Percentiles rank a stretch among this genome's conserved stretches.
Evolutionary conservation across 345 rosid species (phyloP).

Genomic region (Brassica napus): Da-Ae NC_063439.1:19010001-19010500

Average conservation of each 20-base stretch:
- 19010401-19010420: conserved; percentile 52
- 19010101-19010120: conserved; percentile 45
- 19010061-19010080: conserved; percentile 44
- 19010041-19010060: conserved; percentile 47
- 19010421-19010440: conserved; percentile 63
- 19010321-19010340: conserved; percentile 83
- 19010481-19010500: conserved; percentile 84
- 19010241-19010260: conserved; percentile 44
- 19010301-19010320: conserved; percentile 76
- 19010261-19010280: conserved; percentile 47
- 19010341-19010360: conserved; percentile 67
- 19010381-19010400: conserved; percentile 81
- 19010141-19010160: conserved; percentile 42
- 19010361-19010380: conserved; percentile 89
- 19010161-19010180: conserved; percentile 36
- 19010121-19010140: conserved; percentile 44
- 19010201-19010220: conserved; percentile 44
- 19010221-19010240: conserved; percentile 45
- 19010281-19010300: conserved; percentile 56
- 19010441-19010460: conserved; percentile 87
- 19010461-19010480: conserved; percentile 96
- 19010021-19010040: conserved; percentile 49
- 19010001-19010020: conserved; percentile 40
- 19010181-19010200: conserved; percentile 45
- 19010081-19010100: conserved; percentile 45